A percentile compares a stretch with the other conserved stretches of the same genome.
Evolutionary conservation across 129 eudicot species (phyloP).

Genomic region (Artemisia annua): DNA sequence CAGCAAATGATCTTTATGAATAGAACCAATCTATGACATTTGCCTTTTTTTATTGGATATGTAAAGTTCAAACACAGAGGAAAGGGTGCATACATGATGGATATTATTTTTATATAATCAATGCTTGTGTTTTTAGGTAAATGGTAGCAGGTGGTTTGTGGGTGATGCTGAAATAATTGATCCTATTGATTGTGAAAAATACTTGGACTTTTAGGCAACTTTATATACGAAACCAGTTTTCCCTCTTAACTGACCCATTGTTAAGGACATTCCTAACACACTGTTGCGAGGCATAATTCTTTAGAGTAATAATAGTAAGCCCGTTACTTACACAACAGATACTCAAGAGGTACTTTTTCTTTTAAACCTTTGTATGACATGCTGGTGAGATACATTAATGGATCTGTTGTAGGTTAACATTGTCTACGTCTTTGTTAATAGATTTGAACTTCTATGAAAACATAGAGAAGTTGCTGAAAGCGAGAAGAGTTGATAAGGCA

Average conservation of each 20-base stretch:
- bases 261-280: slow-evolving; percentile 80
- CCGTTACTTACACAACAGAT: slow-evolving; percentile 82
- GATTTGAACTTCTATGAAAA: slow-evolving; percentile 76
- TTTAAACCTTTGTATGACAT: neutral
- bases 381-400: neutral
- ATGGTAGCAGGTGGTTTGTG: slow-evolving; percentile 87
- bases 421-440: slow-evolving; percentile 58
- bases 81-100: no score
- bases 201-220: slow-evolving; percentile 91
- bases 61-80: no score
- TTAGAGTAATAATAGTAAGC: slow-evolving; percentile 75
- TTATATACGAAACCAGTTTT: slow-evolving; percentile 90
- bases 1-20: no score
- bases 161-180: slow-evolving; percentile 93
- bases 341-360: slow-evolving; percentile 75
- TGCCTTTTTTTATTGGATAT: no score
- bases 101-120: neutral
- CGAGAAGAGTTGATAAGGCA: slow-evolving; percentile 51
- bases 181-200: slow-evolving; percentile 69
- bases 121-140: slow-evolving; percentile 47
- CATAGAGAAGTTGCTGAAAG: slow-evolving; percentile 50
- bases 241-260: slow-evolving; percentile 86
- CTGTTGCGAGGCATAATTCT: slow-evolving; percentile 70
- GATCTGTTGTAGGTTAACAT: neutral
- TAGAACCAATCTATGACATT: no score